Percentiles rank a stretch among this genome's conserved stretches.
Evolutionary conservation across 2,329 filamentous ascomycete species (phyloP).

Genomic region (Lachnum nothofagi): DNA sequence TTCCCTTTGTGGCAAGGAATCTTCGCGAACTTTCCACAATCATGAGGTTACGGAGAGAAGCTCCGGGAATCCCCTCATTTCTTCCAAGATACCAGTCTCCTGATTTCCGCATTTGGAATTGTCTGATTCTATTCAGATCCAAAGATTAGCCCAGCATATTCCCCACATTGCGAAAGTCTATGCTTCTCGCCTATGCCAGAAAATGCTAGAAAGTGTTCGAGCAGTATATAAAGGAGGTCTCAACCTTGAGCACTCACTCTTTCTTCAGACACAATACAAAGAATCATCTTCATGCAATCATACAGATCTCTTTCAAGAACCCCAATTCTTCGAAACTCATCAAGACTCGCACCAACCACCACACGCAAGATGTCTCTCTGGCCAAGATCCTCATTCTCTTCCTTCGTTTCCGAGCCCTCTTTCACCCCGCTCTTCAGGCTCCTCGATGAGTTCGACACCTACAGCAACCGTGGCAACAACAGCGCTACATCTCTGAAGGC

Average conservation of each 20-base stretch:
- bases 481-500: constrained; percentile 32
- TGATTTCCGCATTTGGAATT: background rate
- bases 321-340: constrained; percentile 9
- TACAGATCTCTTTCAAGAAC: constrained; percentile 19
- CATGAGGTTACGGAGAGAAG: background rate
- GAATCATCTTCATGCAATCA: constrained; percentile 23
- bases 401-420: constrained; percentile 36
- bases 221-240: constrained; percentile 19
- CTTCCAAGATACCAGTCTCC: background rate
- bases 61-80: background rate
- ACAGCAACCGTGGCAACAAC: constrained; percentile 33
- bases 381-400: constrained; percentile 43
- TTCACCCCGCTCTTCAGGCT: constrained; percentile 60
- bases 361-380: constrained; percentile 55
- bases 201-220: constrained; percentile 14
- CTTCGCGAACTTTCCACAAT: no score
- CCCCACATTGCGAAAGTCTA: background rate
- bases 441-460: constrained; percentile 58
- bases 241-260: background rate
- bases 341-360: constrained; percentile 20
- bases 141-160: constrained; percentile 17
- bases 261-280: constrained; percentile 14
- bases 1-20: no score
- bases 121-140: constrained; percentile 1
- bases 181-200: constrained; percentile 12